A percentile compares a stretch with the other conserved stretches of the same genome.
phyloP scores from a whole-genome alignment of 2,329 filamentous ascomycete species.

The Penicillium brasilianum region DNA sequence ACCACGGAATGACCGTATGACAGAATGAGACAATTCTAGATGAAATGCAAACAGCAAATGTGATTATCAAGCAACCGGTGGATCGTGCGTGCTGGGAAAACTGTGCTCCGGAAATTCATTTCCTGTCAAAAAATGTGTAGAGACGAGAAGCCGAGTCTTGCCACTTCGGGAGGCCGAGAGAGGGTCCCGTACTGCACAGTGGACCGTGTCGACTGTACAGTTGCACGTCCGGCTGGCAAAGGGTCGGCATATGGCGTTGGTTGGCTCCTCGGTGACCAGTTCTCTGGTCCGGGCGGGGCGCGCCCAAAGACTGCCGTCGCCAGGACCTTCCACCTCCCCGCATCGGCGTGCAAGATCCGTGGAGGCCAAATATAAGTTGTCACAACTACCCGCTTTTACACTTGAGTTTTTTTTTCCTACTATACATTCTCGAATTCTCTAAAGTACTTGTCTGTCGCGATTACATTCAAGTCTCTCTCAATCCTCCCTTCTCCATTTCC shows the following conservation, averaged over 20 bases:
- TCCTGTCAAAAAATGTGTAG: neutral
- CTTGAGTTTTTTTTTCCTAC: neutral
- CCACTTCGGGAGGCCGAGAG: conserved; percentile 20
- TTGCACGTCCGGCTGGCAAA: neutral
- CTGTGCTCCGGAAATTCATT: conserved; percentile 11
- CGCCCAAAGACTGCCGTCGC: conserved; percentile 45
- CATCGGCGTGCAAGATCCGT: conserved; percentile 20
- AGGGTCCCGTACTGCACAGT: conserved; percentile 9
- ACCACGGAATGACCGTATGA: neutral
- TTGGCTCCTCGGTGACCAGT: conserved; percentile 63
- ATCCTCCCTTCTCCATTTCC: neutral
- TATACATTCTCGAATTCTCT: neutral
- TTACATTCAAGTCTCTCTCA: conserved; percentile 28
- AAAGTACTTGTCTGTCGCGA: too few species aligned
- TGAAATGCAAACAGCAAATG: neutral
- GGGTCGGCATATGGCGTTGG: conserved; percentile 60
- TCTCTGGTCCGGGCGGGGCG: conserved; percentile 25
- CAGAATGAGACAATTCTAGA: neutral
- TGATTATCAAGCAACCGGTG: conserved; percentile 18
- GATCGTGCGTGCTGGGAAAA: conserved; percentile 5
- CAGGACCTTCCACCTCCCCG: conserved; percentile 45
- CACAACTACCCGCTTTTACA: neutral
- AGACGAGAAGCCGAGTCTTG: conserved; percentile 7
- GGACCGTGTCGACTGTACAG: neutral
- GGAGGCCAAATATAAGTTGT: neutral